A percentile compares a stretch with the other conserved stretches of the same genome.
These are phyloP conservation scores for Ganoderma lucidum DNA, from an alignment of 1,284 basidiomycete species.

Conservation along the genomic window DNA sequence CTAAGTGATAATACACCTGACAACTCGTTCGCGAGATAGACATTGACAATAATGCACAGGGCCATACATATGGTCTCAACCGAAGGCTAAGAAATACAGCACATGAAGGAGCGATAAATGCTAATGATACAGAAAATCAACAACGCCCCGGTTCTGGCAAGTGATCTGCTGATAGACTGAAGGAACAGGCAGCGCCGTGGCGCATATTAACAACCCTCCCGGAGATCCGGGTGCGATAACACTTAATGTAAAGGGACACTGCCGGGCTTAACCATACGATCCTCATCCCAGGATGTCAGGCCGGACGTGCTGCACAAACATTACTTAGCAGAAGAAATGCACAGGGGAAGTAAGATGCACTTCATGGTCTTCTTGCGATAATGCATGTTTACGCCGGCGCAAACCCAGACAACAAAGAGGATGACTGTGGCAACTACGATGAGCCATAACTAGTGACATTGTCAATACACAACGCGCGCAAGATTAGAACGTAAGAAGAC, in stretches of 20 bases:
- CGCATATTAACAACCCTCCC: no score
- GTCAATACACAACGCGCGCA: background rate
- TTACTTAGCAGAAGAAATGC: background rate
- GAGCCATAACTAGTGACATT: background rate
- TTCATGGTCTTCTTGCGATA: background rate
- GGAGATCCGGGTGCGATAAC: no score
- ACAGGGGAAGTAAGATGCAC: background rate
- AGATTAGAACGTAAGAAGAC: conserved; percentile 31
- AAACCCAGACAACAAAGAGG: background rate
- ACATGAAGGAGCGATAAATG: background rate
- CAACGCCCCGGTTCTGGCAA: no score
- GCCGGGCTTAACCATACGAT: background rate
- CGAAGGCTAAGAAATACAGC: background rate
- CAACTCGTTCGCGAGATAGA: no score
- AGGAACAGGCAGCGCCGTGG: no score
- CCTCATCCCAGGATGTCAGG: background rate
- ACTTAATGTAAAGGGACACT: no score
- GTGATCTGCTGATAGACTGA: no score
- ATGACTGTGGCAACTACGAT: background rate
- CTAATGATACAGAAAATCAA: background rate
- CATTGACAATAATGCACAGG: no score
- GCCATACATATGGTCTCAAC: background rate
- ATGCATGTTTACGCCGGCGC: background rate
- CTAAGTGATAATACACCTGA: no score
- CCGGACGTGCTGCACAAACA: background rate